These are phyloP conservation scores for Lipomyces sp. DNA, from an alignment of 805 yeast species.

Conservation along the genomic window DNA sequence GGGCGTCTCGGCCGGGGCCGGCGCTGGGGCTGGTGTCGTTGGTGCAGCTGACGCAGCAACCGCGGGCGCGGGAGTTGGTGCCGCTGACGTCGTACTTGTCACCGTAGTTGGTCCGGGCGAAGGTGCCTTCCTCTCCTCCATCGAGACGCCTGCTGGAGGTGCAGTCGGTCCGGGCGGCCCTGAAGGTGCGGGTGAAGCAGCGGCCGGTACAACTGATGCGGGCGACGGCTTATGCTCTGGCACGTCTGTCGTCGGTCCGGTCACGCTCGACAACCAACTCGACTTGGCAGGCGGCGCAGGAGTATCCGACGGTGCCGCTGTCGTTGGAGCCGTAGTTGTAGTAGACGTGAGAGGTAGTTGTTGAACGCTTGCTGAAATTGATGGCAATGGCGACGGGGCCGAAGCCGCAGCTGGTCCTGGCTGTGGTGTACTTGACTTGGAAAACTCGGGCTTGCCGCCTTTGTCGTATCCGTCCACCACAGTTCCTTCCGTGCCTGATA, in stretches of 20 bases:
- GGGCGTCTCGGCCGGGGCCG: constrained; percentile 11
- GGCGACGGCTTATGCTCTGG: constrained; percentile 16
- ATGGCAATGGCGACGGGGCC: constrained; percentile 17
- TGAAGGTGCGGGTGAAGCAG: constrained; percentile 11
- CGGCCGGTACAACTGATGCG: constrained; percentile 4
- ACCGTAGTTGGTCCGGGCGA: neutral
- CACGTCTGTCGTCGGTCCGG: constrained; percentile 25
- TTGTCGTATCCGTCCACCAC: neutral
- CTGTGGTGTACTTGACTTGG: constrained; percentile 2
- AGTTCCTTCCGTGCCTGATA: constrained; percentile 3
- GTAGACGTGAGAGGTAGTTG: neutral
- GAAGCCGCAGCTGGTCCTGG: neutral
- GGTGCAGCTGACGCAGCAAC: constrained; percentile 9
- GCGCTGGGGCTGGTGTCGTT: constrained; percentile 9
- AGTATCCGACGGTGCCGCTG: constrained; percentile 9
- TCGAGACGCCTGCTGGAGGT: neutral
- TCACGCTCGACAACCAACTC: constrained; percentile 30
- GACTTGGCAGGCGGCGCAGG: constrained; percentile 17
- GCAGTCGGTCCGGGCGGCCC: neutral
- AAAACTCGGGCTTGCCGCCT: neutral
- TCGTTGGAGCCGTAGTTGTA: neutral
- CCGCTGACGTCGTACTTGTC: neutral
- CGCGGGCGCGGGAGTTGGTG: constrained; percentile 6
- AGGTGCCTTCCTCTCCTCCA: constrained; percentile 7
- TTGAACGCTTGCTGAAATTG: constrained; percentile 9